phyloP scores from a whole-genome alignment of 176 grass and related monocot genomes.

The Lolium multiflorum region DNA sequence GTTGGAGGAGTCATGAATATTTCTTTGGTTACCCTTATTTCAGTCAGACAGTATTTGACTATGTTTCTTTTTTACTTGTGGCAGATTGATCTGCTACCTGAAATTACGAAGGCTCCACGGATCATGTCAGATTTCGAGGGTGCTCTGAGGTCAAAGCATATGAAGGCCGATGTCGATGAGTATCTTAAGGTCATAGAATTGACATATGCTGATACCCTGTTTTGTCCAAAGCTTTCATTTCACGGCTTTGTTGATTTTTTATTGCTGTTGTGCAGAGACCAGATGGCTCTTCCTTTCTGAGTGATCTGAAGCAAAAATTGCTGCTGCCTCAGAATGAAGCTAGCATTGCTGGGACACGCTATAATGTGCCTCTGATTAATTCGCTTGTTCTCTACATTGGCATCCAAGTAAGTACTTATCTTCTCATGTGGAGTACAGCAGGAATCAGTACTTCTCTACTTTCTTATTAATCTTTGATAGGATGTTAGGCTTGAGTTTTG shows the following conservation, averaged over 20 bases:
- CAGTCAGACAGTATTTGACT: constrained; percentile 23
- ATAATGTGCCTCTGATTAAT: constrained; percentile 79
- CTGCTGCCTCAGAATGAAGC: constrained; percentile 80
- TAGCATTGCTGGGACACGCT: constrained; percentile 67
- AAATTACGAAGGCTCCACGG: constrained; percentile 73
- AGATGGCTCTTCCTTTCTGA: constrained; percentile 75
- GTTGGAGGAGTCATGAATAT: constrained; percentile 27
- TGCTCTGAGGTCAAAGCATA: constrained; percentile 71
- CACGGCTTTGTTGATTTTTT: background rate
- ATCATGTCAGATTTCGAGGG: constrained; percentile 87
- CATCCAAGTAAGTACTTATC: constrained; percentile 61
- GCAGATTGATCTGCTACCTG: constrained; percentile 85
- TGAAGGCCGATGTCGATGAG: constrained; percentile 83
- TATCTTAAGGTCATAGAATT: constrained; percentile 77
- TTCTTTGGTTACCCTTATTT: constrained; percentile 28
- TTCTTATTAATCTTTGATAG: background rate
- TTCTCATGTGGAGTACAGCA: background rate
- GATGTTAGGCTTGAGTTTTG: background rate
- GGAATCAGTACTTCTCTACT: background rate
- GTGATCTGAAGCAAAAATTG: constrained; percentile 78
- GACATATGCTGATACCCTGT: constrained; percentile 10
- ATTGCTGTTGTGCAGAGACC: constrained; percentile 48
- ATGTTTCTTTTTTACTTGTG: constrained; percentile 8
- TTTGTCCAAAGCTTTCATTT: constrained; percentile 8
- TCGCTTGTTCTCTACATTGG: constrained; percentile 91